Evolutionary conservation across 768 basidiomycete species (phyloP).

Genomic region (Lepiota subincarnata): DNA sequence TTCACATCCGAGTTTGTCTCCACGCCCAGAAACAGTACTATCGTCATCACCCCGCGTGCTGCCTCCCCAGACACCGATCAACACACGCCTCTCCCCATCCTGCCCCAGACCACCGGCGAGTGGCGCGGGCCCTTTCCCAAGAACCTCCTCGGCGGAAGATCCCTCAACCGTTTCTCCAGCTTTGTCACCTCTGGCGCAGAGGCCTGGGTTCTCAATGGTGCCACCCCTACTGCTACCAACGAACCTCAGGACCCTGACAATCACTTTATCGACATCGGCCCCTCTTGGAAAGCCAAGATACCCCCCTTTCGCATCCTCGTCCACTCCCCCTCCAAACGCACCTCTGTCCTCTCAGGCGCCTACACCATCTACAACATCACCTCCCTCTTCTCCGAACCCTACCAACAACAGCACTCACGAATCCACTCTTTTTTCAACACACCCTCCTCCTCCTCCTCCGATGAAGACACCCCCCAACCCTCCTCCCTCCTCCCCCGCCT

Average conservation of each 20-base stretch:
- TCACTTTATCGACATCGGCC: constrained; percentile 69
- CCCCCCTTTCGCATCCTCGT: constrained; percentile 72
- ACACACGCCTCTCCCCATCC: constrained; percentile 33
- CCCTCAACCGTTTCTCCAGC: constrained; percentile 78
- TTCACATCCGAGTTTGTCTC: constrained; percentile 62
- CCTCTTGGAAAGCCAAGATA: constrained; percentile 69
- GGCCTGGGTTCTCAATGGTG: constrained; percentile 74
- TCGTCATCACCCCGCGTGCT: constrained; percentile 44
- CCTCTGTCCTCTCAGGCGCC: constrained; percentile 60
- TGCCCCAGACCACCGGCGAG: constrained; percentile 70
- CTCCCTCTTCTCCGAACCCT: constrained; percentile 50
- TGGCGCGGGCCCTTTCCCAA: constrained; percentile 57
- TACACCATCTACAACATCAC: constrained; percentile 77
- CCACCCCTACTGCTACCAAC: constrained; percentile 7
- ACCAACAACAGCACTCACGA: not conserved
- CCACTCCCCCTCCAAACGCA: constrained; percentile 76
- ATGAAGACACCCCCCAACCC: constrained; percentile 1
- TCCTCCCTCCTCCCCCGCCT: constrained; percentile 40
- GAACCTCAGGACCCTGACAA: constrained; percentile 47
- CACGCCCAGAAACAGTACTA: constrained; percentile 40
- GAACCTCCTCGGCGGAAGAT: constrained; percentile 72
- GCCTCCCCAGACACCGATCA: constrained; percentile 37
- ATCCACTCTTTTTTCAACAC: constrained; percentile 13
- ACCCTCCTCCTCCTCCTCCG: not conserved
- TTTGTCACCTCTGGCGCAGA: constrained; percentile 87